Evolutionary conservation across 2,329 filamentous ascomycete species (phyloP), one percentile per base, ranked within the genome.

Genomic region (Alternaria arbusti): DNA sequence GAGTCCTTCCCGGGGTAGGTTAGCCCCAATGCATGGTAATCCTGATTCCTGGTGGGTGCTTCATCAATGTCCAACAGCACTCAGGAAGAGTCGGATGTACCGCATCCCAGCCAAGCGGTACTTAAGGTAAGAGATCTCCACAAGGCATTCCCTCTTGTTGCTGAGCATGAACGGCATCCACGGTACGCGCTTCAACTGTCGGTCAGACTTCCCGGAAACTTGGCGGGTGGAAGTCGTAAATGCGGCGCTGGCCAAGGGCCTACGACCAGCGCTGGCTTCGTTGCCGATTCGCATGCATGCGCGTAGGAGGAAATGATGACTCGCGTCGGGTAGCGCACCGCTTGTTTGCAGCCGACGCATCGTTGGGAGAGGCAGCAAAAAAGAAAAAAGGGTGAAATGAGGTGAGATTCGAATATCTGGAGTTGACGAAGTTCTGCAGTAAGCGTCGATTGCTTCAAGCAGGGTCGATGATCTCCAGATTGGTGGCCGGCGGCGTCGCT

Each of bases 21-120:
- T 52, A 60, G 58, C 25, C 28, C 55, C 11, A 28, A 47, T 65
- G 66, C 65, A 67, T 22, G 47, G 54, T 57, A 57, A 64, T 57
- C 56, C 59, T 40, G 51, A 46, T 36, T 50, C 22, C 25, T 47
- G 28, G 43, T 56, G 54, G 43, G 20, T 28, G 54, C 54, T 56
- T 47, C 44, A 47, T 56, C 26, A 56, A 56, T 22, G 20, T 47
- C 43, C 54, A 47, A 56, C 54, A 46, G 9, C 6, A 45, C 17
- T 28, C 52, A 30, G 43, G 26, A 32, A 46, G 15, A 32, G 9
- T 47, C 26, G 26, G 54, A 15, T 23, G 13, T 56, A 32, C n/a
- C 26, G 49, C 20, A 12, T 36, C 20, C 49, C 49, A 17, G 26
- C 43, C 26, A 25, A 56, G 54, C 20, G 28, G 54, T 56, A 15